Evolutionary conservation across 345 rosid species (phyloP), one percentile per base, ranked within the genome.

Genomic region (Populus alba): DNA sequence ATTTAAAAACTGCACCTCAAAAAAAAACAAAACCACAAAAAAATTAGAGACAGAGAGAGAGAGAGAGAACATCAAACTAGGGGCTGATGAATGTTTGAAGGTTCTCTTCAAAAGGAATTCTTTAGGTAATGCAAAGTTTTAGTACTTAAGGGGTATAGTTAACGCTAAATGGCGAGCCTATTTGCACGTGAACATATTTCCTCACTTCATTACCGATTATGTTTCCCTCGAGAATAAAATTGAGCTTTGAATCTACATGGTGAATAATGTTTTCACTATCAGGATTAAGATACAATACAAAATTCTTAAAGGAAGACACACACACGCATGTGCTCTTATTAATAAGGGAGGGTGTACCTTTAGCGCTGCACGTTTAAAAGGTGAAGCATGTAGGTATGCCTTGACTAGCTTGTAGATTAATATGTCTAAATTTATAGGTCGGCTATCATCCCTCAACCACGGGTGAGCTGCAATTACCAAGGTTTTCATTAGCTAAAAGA

Each of bases 361-460:
- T 61, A 92, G 84, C 43, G 99, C 98, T 70, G 95, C 92, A 79
- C 88, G 88, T 81, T 88, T 91, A 78, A 92, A 87, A 69, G 97
- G 95, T 7, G 97, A 82, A 62, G 91, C 94, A 68, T 86, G 94
- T 20, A 92, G 80, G 77, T 94, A 96, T 66, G 86, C 86, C 86
- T 86, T 94, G 45, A 92, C 94, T 81, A 90, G 83, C 88, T 91
- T 96, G 84, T 88, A 94, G 81, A 94, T 86, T 73, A 89, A 78
- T 73, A 96, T 85, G 84, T 96, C 99, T 72, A 96, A 85, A 70
- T 94, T 97, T 78, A 91, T 82, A 23, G 86, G 81, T 16, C 80
- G 79, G 68, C 76, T 89, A 78, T 87, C 90, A 81, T 90, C 90
- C 73, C 87, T 86, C 71, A 96, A 75, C 99, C 98, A 94, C 37